These are phyloP conservation scores for Aschersonia sp. DNA, from an alignment of 2,329 filamentous ascomycete genomes.

Conservation along the genomic window DNA sequence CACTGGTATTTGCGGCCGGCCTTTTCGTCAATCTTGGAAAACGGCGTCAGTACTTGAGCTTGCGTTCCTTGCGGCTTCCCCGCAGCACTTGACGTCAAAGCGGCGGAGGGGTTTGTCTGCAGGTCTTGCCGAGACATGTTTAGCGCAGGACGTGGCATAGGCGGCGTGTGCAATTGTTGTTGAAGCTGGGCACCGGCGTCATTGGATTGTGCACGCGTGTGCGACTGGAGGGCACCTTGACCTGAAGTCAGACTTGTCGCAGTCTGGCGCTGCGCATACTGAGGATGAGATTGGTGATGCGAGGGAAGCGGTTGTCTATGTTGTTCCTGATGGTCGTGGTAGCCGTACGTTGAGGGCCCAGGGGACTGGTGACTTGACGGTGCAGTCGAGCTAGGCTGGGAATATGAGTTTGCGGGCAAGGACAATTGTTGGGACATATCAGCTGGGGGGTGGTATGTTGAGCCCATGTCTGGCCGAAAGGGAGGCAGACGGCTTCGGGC, in stretches of 20 bases:
- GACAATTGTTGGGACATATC: slow-evolving; percentile 18
- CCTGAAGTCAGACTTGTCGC: neutral
- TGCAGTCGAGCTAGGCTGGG: slow-evolving; percentile 9
- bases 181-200: slow-evolving; percentile 4
- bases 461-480: slow-evolving; percentile 12
- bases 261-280: slow-evolving; percentile 8
- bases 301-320: slow-evolving; percentile 1
- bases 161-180: slow-evolving; percentile 6
- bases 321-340: slow-evolving; percentile 5
- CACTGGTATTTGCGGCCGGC: slow-evolving; percentile 21
- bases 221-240: slow-evolving; percentile 8
- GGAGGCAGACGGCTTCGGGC: no score
- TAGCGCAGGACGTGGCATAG: slow-evolving; percentile 6
- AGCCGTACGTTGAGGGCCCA: slow-evolving; percentile 2
- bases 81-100: slow-evolving; percentile 2
- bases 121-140: slow-evolving; percentile 10
- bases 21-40: slow-evolving; percentile 19
- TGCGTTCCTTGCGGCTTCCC: slow-evolving; percentile 7
- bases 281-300: slow-evolving; percentile 2
- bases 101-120: neutral
- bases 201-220: slow-evolving; percentile 8
- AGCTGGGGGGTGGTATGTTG: slow-evolving; percentile 13
- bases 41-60: slow-evolving; percentile 10
- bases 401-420: slow-evolving; percentile 12
- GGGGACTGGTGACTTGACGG: slow-evolving; percentile 8